Base-by-base conservation (phyloP, 257 asterid species). In the Gentiana straminea region DNA sequence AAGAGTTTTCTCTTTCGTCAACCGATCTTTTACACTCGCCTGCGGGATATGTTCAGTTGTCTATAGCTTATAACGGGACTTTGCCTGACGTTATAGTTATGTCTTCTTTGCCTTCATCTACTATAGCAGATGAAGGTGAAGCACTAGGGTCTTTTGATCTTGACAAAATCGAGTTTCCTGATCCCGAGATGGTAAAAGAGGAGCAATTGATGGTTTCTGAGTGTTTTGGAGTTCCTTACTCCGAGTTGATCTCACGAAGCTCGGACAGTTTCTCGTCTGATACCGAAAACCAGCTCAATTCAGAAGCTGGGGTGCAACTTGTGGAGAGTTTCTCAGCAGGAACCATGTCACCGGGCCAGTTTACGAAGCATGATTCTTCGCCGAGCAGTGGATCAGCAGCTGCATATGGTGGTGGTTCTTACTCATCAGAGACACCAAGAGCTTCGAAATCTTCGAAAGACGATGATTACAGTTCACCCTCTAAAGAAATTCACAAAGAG, bases 1-100 rank as follows among this genome's bases (percentile, higher is more conserved):
- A 78, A 70, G 98, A 92, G 76, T 87, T 85, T 39, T 78, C 98
- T 39, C 95, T 92, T 33, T 84, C 96, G 33, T 86, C 98, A 0
- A 85, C 95, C 1, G 98, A 92, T 74, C 86, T 92, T 5, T 92
- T 92, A 84, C 94, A 92, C 81, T 88, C 98, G 2, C 98, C 98
- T 2, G 97, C 98, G 1, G 98, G 98, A 32, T 92, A 79, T 62
- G 98, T 88, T 7, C 88, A 83, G 71, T 48, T 92, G 52, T 84
- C 98, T 0, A 73, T 92, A 49, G 67, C 86, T 2, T 92, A 85
- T 37, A 55, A 60, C 2, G 99, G 95, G 56, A 52, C 77, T 7
- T 77, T 67, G 4, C 98, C 98, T 1, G 99, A 92, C 3, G 94
- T 92, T 35, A 52, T 85, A 50, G 77, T 76, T 5, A 76, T 85